phyloP scores from a whole-genome alignment of 345 rosid species.

The Arabidopsis suecica region DNA sequence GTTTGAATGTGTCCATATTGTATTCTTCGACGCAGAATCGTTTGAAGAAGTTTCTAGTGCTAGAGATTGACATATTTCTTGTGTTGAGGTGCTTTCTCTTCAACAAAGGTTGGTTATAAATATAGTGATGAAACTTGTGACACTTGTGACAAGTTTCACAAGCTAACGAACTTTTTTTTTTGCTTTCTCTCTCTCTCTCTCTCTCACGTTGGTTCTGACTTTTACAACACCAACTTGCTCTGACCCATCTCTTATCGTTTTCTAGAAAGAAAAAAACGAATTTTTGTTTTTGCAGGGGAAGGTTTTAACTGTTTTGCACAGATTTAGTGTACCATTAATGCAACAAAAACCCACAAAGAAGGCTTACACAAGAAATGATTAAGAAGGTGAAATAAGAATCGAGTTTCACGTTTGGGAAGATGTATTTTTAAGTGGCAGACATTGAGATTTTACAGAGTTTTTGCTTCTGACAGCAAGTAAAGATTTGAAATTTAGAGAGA shows the following conservation, averaged over 20 bases:
- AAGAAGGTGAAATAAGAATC: constrained; percentile 38
- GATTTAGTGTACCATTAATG: constrained; percentile 52
- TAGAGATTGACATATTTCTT: constrained; percentile 54
- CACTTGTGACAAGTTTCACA: constrained; percentile 60
- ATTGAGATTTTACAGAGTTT: constrained; percentile 46
- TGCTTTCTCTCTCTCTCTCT: constrained; percentile 28
- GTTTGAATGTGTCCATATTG: constrained; percentile 51
- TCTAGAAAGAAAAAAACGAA: constrained; percentile 28
- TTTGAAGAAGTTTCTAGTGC: constrained; percentile 73
- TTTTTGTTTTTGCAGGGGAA: constrained; percentile 6
- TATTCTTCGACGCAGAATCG: constrained; percentile 80
- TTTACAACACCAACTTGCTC: constrained; percentile 45
- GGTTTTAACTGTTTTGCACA: constrained; percentile 47
- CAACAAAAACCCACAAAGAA: constrained; percentile 34
- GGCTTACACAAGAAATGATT: constrained; percentile 40
- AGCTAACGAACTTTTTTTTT: constrained; percentile 51
- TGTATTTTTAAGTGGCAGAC: constrained; percentile 70
- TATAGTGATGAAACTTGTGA: constrained; percentile 54
- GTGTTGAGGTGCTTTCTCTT: constrained; percentile 18
- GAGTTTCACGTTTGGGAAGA: constrained; percentile 37
- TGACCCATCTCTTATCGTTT: constrained; percentile 44
- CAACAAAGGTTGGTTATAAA: constrained; percentile 52
- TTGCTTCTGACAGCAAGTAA: constrained; percentile 36
- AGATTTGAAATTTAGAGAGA: constrained; percentile 33
- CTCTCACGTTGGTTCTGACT: constrained; percentile 45